Evolutionary conservation across 140 eudicot species (phyloP).

Genomic region (Bidens hawaiensis): DNA sequence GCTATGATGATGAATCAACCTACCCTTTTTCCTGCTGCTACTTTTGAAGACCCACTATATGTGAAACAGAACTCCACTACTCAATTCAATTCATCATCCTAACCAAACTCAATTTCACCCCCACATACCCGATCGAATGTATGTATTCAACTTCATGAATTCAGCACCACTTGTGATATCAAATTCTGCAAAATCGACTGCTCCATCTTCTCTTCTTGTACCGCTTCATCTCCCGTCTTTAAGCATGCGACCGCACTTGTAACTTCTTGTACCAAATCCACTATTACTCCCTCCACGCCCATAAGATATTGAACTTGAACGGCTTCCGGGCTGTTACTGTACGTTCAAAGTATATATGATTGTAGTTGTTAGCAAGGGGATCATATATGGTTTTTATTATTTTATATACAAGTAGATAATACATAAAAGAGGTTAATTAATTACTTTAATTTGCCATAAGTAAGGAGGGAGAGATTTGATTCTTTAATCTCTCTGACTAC

Average conservation of each 20-base stretch:
- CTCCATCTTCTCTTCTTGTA: conserved; percentile 39
- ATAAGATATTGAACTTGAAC: conserved; percentile 79
- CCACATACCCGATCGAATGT: no score
- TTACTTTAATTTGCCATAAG: conserved; percentile 83
- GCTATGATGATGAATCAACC: conserved; percentile 15
- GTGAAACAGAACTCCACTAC: conserved; percentile 18
- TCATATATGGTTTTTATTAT: no score
- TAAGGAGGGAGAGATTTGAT: conserved; percentile 65
- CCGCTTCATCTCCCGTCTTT: conserved; percentile 7
- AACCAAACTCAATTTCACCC: no score
- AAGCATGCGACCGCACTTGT: conserved; percentile 46
- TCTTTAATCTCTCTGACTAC: conserved; percentile 72
- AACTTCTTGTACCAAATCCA: conserved; percentile 72
- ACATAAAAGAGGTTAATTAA: conserved; percentile 1
- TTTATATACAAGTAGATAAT: not conserved
- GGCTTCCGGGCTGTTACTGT: conserved; percentile 83
- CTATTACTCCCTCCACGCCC: conserved; percentile 93
- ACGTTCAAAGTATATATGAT: conserved; percentile 3
- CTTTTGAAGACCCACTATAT: conserved; percentile 23
- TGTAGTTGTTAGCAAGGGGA: no score
- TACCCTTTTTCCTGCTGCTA: not conserved
- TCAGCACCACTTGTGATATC: conserved; percentile 65
- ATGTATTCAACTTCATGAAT: conserved; percentile 16
- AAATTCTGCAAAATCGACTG: conserved; percentile 60
- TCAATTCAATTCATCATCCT: no score